Evolutionary conservation across 2,329 filamentous ascomycete species (phyloP).

Genomic region (Lachnellula subtilissima): DNA sequence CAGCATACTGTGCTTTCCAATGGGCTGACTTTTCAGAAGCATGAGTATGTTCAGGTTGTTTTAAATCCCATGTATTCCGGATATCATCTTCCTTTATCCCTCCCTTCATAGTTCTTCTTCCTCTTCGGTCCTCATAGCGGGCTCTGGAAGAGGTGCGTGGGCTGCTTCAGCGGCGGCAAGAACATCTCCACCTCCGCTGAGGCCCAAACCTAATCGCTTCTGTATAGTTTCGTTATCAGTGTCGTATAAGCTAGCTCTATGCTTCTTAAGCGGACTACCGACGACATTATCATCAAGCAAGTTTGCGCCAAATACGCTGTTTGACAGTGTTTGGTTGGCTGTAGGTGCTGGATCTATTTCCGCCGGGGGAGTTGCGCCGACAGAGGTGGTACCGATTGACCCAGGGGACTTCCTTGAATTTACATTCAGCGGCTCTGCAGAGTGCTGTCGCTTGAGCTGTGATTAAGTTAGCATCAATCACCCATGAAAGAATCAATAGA

Average conservation of each 20-base stretch:
- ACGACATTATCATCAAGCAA: conserved; percentile 45
- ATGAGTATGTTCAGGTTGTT: background rate
- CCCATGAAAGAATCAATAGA: background rate
- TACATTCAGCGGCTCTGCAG: conserved; percentile 59
- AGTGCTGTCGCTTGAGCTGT: conserved; percentile 77
- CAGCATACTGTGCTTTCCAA: conserved; percentile 12
- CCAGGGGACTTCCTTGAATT: conserved; percentile 43
- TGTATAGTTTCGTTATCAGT: conserved; percentile 37
- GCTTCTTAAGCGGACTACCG: conserved; percentile 72
- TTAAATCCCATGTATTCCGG: conserved; percentile 1
- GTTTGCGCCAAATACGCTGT: conserved; percentile 40
- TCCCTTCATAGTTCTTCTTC: conserved; percentile 29
- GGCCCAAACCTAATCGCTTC: conserved; percentile 24
- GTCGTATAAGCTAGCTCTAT: conserved; percentile 57
- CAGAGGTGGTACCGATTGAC: conserved; percentile 39
- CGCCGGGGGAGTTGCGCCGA: conserved; percentile 40
- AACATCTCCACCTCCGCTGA: conserved; percentile 20
- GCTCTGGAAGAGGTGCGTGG: conserved; percentile 21
- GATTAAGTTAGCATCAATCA: conserved; percentile 25
- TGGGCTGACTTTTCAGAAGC: background rate
- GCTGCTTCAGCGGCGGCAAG: conserved; percentile 29
- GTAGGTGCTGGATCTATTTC: conserved; percentile 32
- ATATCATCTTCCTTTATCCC: background rate
- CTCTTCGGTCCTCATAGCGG: conserved; percentile 17
- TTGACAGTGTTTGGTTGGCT: conserved; percentile 26